Base-by-base conservation (phyloP, 257 asterid genomes). In the Coffea eugenioides region DNA sequence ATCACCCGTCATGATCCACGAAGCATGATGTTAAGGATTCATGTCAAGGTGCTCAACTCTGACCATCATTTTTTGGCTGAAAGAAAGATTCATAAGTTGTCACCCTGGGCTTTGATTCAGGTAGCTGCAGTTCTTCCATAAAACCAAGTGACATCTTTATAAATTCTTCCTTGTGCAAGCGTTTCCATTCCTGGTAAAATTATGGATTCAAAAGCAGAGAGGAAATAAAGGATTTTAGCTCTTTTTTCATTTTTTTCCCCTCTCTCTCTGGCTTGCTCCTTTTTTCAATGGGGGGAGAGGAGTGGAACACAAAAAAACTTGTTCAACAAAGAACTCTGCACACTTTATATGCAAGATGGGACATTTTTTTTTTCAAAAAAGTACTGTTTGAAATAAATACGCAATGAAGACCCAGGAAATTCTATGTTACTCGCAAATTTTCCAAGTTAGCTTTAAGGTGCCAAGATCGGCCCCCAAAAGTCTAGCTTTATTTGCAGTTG, bases 151-250 rank as follows among this genome's bases (percentile, higher is more conserved):
- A 86, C 97, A 92, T 90, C 86, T 83, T 87, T 83, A 89, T 45
- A 85, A 90, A 92, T 79, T 78, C 91, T 80, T 84, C 88, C 88
- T 78, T 88, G 87, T 93, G 94, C 84, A 89, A 75, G 71, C 51
- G 51, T 75, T 93, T 85, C 97, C 98, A 93, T 76, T 85, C 93
- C 98, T 93, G 83, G 15, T 27, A n/a, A 72, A 78, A 69, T 45
- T 3, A 16, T 69, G 14, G 12, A 12, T 6, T 18, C 27, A 14
- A 69, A 67, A 10, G n/a, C 0, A 62, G 10, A 48, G 13, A 54
- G 54, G 7, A 4, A 56, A 69, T 18, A 3, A n/a, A 13, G 25
- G 43, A 12, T n/a, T n/a, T 36, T 21, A 61, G 41, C 1, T 10
- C 34, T 31, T 31, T 31, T 31, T 31, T 31, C 34, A 31, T 31